These are phyloP conservation scores for Amylocarpus encephaloides DNA, from an alignment of 2,329 filamentous ascomycete species.

Conservation along the genomic window DNA sequence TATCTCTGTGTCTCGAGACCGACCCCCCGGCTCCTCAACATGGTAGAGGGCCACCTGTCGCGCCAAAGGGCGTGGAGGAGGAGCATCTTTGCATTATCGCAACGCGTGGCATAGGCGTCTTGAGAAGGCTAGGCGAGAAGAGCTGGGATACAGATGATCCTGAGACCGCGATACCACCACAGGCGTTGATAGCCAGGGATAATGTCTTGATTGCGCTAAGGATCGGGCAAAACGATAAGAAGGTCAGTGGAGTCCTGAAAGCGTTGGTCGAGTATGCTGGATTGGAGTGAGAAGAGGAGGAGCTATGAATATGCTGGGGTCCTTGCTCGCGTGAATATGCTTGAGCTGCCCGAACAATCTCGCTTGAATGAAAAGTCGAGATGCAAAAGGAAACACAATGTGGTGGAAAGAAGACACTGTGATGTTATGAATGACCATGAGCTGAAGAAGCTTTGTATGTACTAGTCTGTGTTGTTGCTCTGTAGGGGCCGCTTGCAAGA, in stretches of 20 bases:
- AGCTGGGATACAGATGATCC: constrained; percentile 50
- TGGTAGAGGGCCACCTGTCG: constrained; percentile 22
- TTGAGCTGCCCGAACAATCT: not conserved
- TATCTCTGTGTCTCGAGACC: constrained; percentile 54
- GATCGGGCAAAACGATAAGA: constrained; percentile 47
- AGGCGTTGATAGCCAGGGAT: constrained; percentile 60
- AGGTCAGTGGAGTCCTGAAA: constrained; percentile 60
- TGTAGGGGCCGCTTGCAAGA: constrained; percentile 25
- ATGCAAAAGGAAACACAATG: not conserved
- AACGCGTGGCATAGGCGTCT: constrained; percentile 58
- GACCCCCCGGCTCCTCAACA: constrained; percentile 47
- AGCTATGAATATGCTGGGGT: too few relatives aligned
- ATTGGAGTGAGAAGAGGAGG: constrained; percentile 34
- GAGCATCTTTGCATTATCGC: constrained; percentile 46
- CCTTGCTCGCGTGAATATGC: too few relatives aligned
- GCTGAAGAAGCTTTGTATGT: constrained; percentile 16
- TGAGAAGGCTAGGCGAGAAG: constrained; percentile 66
- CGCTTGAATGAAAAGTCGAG: not conserved
- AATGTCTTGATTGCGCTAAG: constrained; percentile 61
- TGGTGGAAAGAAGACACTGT: not conserved
- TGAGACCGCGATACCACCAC: constrained; percentile 47
- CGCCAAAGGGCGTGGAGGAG: constrained; percentile 30
- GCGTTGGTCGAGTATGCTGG: constrained; percentile 60
- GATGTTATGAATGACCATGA: not conserved
- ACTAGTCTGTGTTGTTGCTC: constrained; percentile 27